phyloP scores from a whole-genome alignment of 805 yeast species.

The Brettanomyces bruxellensis region DNA sequence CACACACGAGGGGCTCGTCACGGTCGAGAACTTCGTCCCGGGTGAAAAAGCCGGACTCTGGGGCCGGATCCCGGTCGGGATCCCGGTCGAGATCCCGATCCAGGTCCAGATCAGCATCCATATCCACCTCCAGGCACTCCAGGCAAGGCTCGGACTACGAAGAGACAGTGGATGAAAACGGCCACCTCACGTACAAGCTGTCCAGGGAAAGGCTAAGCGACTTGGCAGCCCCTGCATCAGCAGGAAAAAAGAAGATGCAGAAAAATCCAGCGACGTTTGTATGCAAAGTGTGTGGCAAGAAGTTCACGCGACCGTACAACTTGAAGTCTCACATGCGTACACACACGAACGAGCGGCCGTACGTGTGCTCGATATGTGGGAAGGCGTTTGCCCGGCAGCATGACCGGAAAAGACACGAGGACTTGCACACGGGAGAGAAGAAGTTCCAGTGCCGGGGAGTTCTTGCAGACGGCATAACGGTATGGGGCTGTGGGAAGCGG shows the following conservation, averaged over 20 bases:
- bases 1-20: too few relatives aligned
- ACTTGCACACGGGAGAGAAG: slow-evolving; percentile 69
- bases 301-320: slow-evolving; percentile 89
- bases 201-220: slow-evolving; percentile 55
- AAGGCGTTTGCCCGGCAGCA: slow-evolving; percentile 78
- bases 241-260: slow-evolving; percentile 42
- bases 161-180: slow-evolving; percentile 2
- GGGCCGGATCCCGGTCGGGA: slow-evolving; percentile 27
- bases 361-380: slow-evolving; percentile 62
- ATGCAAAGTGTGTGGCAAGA: slow-evolving; percentile 76
- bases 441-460: slow-evolving; percentile 63
- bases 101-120: slow-evolving; percentile 26
- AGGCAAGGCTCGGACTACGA: slow-evolving; percentile 15
- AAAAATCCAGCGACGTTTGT: slow-evolving; percentile 68
- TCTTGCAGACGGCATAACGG: slow-evolving; percentile 35
- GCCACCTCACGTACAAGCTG: slow-evolving; percentile 4
- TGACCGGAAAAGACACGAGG: slow-evolving; percentile 69
- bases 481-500: slow-evolving; percentile 76
- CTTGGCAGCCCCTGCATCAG: slow-evolving; percentile 43
- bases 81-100: slow-evolving; percentile 19
- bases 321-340: slow-evolving; percentile 86
- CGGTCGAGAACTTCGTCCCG: too few relatives aligned
- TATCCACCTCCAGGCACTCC: slow-evolving; percentile 13
- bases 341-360: slow-evolving; percentile 80
- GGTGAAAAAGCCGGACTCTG: too few relatives aligned